A percentile compares a stretch with the other conserved stretches of the same genome.
Evolutionary conservation across 805 yeast species (phyloP).

Genomic region (Saccharomyces jurei): DNA sequence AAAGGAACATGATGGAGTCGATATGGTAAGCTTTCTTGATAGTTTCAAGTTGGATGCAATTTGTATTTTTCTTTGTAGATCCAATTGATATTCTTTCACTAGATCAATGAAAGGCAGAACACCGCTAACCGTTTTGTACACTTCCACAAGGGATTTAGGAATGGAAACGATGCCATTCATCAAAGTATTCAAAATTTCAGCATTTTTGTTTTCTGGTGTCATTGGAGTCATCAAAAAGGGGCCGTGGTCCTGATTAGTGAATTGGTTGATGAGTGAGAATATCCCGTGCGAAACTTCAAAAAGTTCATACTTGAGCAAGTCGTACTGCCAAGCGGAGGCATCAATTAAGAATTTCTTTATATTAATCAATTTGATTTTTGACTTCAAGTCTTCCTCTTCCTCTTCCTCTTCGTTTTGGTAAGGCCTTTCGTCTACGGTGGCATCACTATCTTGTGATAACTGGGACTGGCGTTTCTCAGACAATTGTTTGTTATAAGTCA

Average conservation of each 20-base stretch:
- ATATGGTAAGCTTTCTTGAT: constrained; percentile 12
- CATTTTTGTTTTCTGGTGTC: constrained; percentile 16
- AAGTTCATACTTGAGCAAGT: constrained; percentile 30
- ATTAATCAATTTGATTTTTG: constrained; percentile 35
- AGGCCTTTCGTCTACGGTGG: constrained; percentile 19
- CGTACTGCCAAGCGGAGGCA: constrained; percentile 40
- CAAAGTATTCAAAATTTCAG: constrained; percentile 18
- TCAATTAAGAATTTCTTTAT: constrained; percentile 45
- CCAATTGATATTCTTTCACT: constrained; percentile 16
- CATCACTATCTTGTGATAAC: constrained; percentile 21
- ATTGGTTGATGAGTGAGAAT: constrained; percentile 25
- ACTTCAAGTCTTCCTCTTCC: constrained; percentile 25
- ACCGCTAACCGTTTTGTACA: constrained; percentile 20
- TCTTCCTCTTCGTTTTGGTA: constrained; percentile 10
- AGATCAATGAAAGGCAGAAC: constrained; percentile 17
- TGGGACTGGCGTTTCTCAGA: constrained; percentile 16
- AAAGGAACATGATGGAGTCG: constrained; percentile 2
- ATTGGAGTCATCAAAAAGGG: constrained; percentile 24
- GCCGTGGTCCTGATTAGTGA: constrained; percentile 26
- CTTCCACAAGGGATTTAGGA: constrained; percentile 20
- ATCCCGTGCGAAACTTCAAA: constrained; percentile 28
- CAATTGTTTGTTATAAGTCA: constrained; percentile 21
- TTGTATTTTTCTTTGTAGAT: constrained; percentile 22
- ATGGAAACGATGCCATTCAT: constrained; percentile 18
- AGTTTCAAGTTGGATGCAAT: constrained; percentile 21